Evolutionary conservation across 2,329 filamentous ascomycete genomes (phyloP).

Genomic region (Sporothrix globosa): DNA sequence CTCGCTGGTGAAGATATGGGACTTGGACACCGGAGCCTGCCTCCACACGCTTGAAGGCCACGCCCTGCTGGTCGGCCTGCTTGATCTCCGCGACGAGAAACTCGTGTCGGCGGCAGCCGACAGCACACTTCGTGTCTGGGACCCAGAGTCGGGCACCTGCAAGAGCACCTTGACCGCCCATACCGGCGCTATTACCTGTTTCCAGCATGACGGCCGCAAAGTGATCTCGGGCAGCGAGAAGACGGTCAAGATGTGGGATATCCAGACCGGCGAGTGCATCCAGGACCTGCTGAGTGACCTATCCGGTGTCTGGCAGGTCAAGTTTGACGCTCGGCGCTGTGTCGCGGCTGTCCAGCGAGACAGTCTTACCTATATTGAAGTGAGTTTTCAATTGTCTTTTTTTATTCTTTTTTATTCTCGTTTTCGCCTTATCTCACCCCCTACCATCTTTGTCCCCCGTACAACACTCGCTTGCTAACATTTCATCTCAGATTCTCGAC

Average conservation of each 20-base stretch:
- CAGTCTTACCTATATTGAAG: constrained; percentile 92
- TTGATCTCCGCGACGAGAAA: constrained; percentile 86
- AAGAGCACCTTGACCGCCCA: constrained; percentile 89
- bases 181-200: constrained; percentile 96
- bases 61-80: constrained; percentile 83
- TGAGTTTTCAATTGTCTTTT: constrained; percentile 49
- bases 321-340: constrained; percentile 92
- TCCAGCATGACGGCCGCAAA: constrained; percentile 95
- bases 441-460: neutral
- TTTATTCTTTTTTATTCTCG: constrained; percentile 7
- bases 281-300: constrained; percentile 91
- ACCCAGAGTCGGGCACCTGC: constrained; percentile 88
- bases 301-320: constrained; percentile 98
- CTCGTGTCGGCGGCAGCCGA: constrained; percentile 95
- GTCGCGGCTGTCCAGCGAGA: constrained; percentile 96
- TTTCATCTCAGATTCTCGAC: constrained; percentile 78
- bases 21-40: constrained; percentile 80
- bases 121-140: constrained; percentile 94
- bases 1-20: constrained; percentile 97
- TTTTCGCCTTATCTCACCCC: constrained; percentile 17
- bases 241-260: constrained; percentile 98
- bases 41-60: constrained; percentile 92
- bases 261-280: constrained; percentile 86
- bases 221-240: constrained; percentile 95
- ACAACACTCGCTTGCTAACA: constrained; percentile 19